phyloP scores from a whole-genome alignment of 768 basidiomycete genomes.

The Termitomyces sp. region DNA sequence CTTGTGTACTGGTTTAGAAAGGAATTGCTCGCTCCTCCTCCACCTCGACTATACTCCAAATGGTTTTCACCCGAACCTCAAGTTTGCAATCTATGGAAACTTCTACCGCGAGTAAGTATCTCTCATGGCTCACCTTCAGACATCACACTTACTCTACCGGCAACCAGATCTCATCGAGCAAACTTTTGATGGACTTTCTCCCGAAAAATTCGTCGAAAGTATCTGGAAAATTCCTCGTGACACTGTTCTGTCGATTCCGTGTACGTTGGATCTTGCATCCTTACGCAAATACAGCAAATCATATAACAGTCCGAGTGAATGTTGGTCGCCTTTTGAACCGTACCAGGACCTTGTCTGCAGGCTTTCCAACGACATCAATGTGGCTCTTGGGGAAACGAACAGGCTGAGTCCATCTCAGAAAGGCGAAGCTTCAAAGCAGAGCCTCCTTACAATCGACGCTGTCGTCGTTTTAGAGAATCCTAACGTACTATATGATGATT shows the following conservation, averaged over 20 bases:
- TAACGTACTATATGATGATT: neutral
- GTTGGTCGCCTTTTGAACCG: neutral
- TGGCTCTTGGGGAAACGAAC: no score
- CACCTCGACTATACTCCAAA: no score
- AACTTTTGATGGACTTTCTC: conserved; percentile 4
- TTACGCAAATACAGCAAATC: neutral
- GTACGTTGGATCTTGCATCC: conserved; percentile 1
- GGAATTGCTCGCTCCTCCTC: no score
- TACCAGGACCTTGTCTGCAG: neutral
- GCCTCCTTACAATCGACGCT: neutral
- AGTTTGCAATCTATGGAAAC: no score
- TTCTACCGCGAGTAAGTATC: no score
- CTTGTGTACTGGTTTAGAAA: no score
- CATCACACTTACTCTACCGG: no score
- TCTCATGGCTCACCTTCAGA: no score
- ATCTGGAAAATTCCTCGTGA: conserved; percentile 6
- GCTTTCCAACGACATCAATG: neutral
- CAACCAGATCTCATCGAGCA: no score
- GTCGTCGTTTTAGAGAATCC: neutral
- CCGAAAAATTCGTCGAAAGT: conserved; percentile 14
- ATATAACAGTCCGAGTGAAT: neutral
- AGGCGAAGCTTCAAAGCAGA: neutral
- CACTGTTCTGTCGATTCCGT: conserved; percentile 6
- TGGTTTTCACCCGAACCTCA: no score
- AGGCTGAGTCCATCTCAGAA: neutral